phyloP scores from a whole-genome alignment of 208 protist genomes.

The Crithidia bombi region DNA sequence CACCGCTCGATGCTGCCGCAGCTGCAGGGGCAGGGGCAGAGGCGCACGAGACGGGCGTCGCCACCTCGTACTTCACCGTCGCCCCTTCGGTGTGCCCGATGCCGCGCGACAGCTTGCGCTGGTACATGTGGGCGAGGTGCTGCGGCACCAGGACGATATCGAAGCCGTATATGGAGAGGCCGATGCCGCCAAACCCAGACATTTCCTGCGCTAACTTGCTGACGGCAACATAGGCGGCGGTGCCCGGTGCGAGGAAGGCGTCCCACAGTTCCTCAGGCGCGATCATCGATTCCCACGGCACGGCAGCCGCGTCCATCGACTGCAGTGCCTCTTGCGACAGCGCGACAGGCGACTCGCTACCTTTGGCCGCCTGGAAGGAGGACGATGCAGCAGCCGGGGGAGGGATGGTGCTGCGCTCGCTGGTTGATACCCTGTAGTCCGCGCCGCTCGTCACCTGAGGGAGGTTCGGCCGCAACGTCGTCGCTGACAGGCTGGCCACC shows the following conservation, averaged over 20 bases:
- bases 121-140: constrained; percentile 35
- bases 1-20: background rate
- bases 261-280: constrained; percentile 45
- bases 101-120: constrained; percentile 29
- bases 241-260: constrained; percentile 61
- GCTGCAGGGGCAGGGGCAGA: background rate
- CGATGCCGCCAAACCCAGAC: constrained; percentile 35
- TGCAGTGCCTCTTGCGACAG: constrained; percentile 9
- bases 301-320: background rate
- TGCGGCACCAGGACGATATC: constrained; percentile 78
- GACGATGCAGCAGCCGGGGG: background rate
- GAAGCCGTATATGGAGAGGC: constrained; percentile 79
- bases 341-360: background rate
- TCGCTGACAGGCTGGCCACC: constrained; percentile 21
- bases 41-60: background rate
- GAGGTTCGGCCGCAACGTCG: constrained; percentile 10
- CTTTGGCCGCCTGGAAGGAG: background rate
- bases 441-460: constrained; percentile 12
- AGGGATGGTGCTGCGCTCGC: background rate
- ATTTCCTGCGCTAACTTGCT: constrained; percentile 46
- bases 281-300: constrained; percentile 28
- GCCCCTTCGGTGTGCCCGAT: constrained; percentile 37
- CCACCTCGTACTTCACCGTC: constrained; percentile 22
- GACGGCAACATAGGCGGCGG: constrained; percentile 43
- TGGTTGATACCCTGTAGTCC: constrained; percentile 5